These are phyloP conservation scores for Plasmodium malariae DNA, from an alignment of 169 alveolate species.

Conservation along the genomic window DNA sequence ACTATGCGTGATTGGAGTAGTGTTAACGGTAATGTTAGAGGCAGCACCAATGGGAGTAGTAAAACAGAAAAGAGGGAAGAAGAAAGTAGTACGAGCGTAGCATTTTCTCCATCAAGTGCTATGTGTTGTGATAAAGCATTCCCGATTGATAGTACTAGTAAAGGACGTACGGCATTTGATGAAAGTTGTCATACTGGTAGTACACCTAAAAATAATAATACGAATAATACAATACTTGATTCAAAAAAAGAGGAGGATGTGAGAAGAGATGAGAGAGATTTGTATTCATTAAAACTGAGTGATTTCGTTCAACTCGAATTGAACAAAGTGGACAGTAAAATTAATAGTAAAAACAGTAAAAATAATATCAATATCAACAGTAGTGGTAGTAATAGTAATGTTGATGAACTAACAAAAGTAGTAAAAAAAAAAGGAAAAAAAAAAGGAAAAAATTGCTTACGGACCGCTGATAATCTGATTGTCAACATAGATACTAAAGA, in stretches of 20 bases:
- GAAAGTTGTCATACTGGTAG: too few species aligned
- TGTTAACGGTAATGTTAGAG: too few species aligned
- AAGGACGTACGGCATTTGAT: too few species aligned
- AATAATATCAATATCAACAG: too few species aligned
- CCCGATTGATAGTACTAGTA: background rate
- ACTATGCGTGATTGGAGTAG: background rate
- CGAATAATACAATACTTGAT: too few species aligned
- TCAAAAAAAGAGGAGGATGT: slow-evolving; percentile 3
- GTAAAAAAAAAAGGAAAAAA: slow-evolving; percentile 33
- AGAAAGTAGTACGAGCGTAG: too few species aligned
- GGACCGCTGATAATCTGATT: background rate
- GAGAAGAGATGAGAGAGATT: background rate
- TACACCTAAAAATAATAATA: too few species aligned
- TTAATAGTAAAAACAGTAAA: slow-evolving; percentile 1
- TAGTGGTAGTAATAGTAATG: too few species aligned
- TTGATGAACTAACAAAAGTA: slow-evolving; percentile 12
- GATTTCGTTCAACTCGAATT: slow-evolving; percentile 30
- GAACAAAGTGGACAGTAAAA: slow-evolving; percentile 10
- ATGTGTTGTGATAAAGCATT: too few species aligned
- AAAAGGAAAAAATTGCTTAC: slow-evolving; percentile 24
- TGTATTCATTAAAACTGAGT: slow-evolving; percentile 29
- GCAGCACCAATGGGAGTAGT: too few species aligned
- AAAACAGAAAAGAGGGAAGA: too few species aligned
- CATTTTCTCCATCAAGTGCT: too few species aligned
- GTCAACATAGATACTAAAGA: slow-evolving; percentile 24